Percentiles rank a stretch among this genome's conserved stretches.
Conservation (phyloP, 768 basidiomycete genomes). For the Serendipita sp. region DNA sequence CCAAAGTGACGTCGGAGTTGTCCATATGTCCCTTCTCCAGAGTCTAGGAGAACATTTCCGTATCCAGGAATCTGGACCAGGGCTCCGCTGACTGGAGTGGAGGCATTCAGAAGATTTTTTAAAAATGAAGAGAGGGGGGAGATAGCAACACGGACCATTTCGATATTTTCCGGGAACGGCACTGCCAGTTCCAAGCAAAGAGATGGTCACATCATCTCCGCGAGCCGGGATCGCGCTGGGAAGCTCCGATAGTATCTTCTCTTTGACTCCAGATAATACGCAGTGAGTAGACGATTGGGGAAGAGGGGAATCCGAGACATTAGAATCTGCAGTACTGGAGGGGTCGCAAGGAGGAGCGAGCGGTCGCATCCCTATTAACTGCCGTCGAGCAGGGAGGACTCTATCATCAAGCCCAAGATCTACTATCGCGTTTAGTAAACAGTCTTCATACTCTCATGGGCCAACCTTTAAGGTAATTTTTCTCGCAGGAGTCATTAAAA, state of each 20-base stretch:
- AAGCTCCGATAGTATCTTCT: neutral
- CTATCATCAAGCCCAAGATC: slow-evolving; percentile 11
- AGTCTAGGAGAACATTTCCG: slow-evolving; percentile 71
- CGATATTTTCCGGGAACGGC: slow-evolving; percentile 73
- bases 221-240: slow-evolving; percentile 11
- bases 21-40: slow-evolving; percentile 86
- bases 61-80: slow-evolving; percentile 56
- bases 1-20: slow-evolving; percentile 74
- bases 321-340: neutral
- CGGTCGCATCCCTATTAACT: slow-evolving; percentile 2
- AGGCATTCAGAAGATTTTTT: neutral
- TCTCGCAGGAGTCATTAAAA: slow-evolving; percentile 18
- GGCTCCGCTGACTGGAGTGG: slow-evolving; percentile 47
- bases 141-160: slow-evolving; percentile 42
- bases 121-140: neutral
- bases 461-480: too few relatives aligned
- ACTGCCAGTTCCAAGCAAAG: slow-evolving; percentile 80
- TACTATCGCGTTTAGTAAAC: slow-evolving; percentile 20
- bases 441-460: too few relatives aligned
- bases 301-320: too few relatives aligned
- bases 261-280: neutral
- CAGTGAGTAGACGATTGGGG: slow-evolving; percentile 6
- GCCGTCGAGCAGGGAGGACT: neutral
- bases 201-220: slow-evolving; percentile 52
- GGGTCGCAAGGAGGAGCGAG: neutral